phyloP scores from a whole-genome alignment of 306 rosid genomes.

The Prunus salicina region DNA sequence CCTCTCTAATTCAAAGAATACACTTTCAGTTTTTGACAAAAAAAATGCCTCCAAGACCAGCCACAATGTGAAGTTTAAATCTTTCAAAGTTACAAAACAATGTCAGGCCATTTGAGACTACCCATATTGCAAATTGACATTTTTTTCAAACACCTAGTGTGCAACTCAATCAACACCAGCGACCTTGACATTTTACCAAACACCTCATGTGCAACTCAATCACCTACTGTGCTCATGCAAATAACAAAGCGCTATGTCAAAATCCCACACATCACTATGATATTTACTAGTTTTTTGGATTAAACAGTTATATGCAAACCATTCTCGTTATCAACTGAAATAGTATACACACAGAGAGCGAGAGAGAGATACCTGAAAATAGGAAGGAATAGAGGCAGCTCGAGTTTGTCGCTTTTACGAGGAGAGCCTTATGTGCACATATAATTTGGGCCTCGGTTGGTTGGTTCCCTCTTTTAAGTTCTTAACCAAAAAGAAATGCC shows the following conservation, averaged over 20 bases:
- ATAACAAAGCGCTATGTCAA: background rate
- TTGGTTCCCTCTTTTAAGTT: no score
- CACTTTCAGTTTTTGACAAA: background rate
- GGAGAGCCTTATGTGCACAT: background rate
- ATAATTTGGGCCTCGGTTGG: no score
- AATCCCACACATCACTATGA: background rate
- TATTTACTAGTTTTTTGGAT: background rate
- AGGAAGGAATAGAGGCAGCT: background rate
- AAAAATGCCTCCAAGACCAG: background rate
- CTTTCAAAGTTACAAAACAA: background rate
- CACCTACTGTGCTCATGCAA: background rate
- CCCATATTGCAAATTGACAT: background rate
- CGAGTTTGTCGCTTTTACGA: background rate
- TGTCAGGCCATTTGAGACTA: background rate
- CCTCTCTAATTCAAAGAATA: conserved; percentile 16
- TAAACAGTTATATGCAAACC: background rate
- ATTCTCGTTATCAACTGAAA: background rate
- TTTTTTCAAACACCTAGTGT: conserved; percentile 7
- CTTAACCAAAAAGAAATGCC: no score
- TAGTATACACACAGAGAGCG: background rate
- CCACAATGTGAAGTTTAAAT: background rate
- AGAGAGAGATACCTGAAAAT: background rate
- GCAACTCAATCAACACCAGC: background rate
- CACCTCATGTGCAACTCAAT: conserved; percentile 3
- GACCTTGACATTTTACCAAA: background rate